Evolutionary conservation across 2,329 filamentous ascomycete genomes (phyloP).

Genomic region (Fusarium sarcochroum): DNA sequence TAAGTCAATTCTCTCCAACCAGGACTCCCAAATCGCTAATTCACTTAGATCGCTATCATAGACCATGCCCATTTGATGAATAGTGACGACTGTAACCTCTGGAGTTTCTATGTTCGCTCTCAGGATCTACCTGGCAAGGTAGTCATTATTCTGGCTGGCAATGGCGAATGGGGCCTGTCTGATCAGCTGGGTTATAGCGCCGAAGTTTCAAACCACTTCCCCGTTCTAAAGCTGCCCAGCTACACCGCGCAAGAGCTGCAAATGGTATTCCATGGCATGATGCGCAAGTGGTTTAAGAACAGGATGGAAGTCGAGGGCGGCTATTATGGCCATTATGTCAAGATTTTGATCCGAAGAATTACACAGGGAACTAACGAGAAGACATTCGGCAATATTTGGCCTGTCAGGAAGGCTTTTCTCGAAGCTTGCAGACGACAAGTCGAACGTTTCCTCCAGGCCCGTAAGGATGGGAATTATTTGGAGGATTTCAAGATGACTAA

Average conservation of each 20-base stretch:
- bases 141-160: constrained; percentile 49
- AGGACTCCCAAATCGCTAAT: constrained; percentile 18
- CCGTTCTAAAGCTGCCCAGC: constrained; percentile 72
- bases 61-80: constrained; percentile 51
- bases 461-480: constrained; percentile 41
- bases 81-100: constrained; percentile 48
- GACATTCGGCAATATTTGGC: constrained; percentile 80
- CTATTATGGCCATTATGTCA: constrained; percentile 69
- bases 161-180: constrained; percentile 64
- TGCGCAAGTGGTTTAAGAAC: constrained; percentile 67
- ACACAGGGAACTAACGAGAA: constrained; percentile 71
- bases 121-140: constrained; percentile 49
- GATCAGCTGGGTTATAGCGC: constrained; percentile 73
- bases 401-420: constrained; percentile 69
- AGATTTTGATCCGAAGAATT: constrained; percentile 73
- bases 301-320: constrained; percentile 73
- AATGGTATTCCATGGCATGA: constrained; percentile 67
- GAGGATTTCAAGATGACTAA: constrained; percentile 60
- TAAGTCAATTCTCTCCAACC: constrained; percentile 36
- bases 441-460: constrained; percentile 62
- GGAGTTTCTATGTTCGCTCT: constrained; percentile 47
- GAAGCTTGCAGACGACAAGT: constrained; percentile 71
- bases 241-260: constrained; percentile 75
- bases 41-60: constrained; percentile 46
- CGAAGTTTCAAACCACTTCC: constrained; percentile 51